phyloP scores from a whole-genome alignment of 106 monocot genomes.

The Posidonia australis region DNA sequence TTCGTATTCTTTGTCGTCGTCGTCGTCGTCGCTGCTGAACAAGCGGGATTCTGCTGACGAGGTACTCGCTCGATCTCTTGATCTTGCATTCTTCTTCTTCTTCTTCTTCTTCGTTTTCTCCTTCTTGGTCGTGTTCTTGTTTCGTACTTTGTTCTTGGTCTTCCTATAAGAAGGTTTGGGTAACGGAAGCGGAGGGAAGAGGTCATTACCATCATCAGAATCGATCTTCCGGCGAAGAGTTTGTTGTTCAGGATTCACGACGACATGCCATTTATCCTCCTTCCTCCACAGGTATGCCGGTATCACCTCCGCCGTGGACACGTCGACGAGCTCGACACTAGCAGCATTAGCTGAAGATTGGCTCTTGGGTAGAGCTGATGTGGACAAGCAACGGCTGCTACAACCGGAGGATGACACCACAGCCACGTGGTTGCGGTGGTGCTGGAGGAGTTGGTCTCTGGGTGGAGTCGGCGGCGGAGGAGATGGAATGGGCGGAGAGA shows the following conservation, averaged over 20 bases:
- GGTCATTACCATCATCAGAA: conserved; percentile 13
- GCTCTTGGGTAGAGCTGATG: neutral
- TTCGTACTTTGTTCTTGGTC: neutral
- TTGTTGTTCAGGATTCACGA: conserved; percentile 2
- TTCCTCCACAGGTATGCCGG: conserved; percentile 52
- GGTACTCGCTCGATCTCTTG: conserved; percentile 15
- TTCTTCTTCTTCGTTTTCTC: neutral
- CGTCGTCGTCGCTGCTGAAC: conserved; percentile 44
- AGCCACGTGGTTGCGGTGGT: neutral
- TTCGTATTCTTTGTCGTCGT: neutral
- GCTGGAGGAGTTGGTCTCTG: neutral
- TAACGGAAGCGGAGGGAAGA: conserved; percentile 18
- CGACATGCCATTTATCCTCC: conserved; percentile 52
- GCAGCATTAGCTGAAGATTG: neutral
- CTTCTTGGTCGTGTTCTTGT: too few species aligned
- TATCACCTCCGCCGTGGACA: neutral
- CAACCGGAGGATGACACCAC: neutral
- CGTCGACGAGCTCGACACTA: conserved; percentile 11
- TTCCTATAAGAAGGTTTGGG: conserved; percentile 5
- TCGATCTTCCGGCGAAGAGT: conserved; percentile 22
- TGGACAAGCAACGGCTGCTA: neutral
- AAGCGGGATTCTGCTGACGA: conserved; percentile 29
- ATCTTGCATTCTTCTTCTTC: neutral
- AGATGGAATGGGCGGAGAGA: neutral
- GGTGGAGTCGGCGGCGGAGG: neutral